A percentile compares a stretch with the other conserved stretches of the same genome.
These are phyloP conservation scores for Cyclotella distinguenda DNA, from an alignment of 108 stramenopile species.

Conservation along the genomic window DNA sequence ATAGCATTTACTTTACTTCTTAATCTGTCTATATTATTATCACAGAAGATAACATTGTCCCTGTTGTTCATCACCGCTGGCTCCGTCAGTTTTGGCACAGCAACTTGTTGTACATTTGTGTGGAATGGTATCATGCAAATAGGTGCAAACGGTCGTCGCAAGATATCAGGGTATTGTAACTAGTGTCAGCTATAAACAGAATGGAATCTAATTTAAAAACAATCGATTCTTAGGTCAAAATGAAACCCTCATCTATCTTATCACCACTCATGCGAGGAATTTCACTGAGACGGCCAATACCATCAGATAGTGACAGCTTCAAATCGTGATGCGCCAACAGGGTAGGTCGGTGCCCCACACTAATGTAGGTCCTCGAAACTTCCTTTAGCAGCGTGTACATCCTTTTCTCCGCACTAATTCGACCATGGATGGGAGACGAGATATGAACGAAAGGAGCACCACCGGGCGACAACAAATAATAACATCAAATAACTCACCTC, in stretches of 20 bases:
- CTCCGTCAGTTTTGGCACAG: too few species aligned
- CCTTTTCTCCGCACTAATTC: slow-evolving; percentile 48
- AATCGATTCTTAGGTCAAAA: slow-evolving; percentile 17
- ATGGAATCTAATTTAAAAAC: not conserved
- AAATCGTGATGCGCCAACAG: slow-evolving; percentile 64
- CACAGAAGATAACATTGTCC: too few species aligned
- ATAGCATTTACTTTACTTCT: too few species aligned
- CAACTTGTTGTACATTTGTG: too few species aligned
- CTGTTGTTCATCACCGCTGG: too few species aligned
- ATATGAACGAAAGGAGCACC: not conserved
- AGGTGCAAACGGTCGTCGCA: too few species aligned
- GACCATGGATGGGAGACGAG: not conserved
- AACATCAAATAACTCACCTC: slow-evolving; percentile 12
- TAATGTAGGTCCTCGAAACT: slow-evolving; percentile 54
- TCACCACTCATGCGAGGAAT: slow-evolving; percentile 28
- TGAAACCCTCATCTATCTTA: slow-evolving; percentile 40
- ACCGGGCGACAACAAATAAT: not conserved
- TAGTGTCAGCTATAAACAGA: too few species aligned
- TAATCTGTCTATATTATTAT: too few species aligned
- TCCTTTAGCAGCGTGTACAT: slow-evolving; percentile 68
- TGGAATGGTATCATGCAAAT: too few species aligned
- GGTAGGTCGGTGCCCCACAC: slow-evolving; percentile 85
- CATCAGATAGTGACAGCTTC: slow-evolving; percentile 49
- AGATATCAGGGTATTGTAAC: too few species aligned
- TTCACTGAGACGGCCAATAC: slow-evolving; percentile 24